Evolutionary conservation across 2,329 filamentous ascomycete species (phyloP), one percentile per base, ranked within the genome.

Genomic region (Venturiaceae sp.): DNA sequence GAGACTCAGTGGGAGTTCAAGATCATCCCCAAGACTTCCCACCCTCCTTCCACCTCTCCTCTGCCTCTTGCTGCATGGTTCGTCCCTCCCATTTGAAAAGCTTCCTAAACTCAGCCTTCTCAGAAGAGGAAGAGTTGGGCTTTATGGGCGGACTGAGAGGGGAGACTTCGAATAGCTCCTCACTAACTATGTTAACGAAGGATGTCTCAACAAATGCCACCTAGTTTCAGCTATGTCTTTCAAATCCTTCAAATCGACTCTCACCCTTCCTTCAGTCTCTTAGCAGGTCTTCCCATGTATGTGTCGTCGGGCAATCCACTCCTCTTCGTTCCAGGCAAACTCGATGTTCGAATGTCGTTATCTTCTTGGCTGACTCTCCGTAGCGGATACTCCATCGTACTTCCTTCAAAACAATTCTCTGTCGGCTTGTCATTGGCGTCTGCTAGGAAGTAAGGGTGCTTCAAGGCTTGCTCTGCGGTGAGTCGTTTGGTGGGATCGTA

Each of bases 321-420:
- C 39, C 87, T 92, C 75, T 97, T 97, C 0, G 92, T 96, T 0
- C 92, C 94, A 0, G 92, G 90, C 36, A 96, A 72, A 70, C 90
- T 95, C 46, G 86, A 86, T 0, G 89, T 92, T n/a, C 90, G 80
- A 59, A 97, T 96, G 71, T 97, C 94, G 66, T 96, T 95, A 69
- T 96, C 91, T 67, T 99, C 94, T 66, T 95, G 87, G 65, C 88
- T 96, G 41, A 99, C 92, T 53, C 92, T 83, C 7, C 94, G 82
- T 67, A 91, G 85, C 0, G 94, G 94, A 71, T 99, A 99, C 67
- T 94, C 90, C 62, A 84, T 84, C 72, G 90, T 90, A 56, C 91
- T 80, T 0, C 92, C 91, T 67, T 96, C 90, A 65, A 99, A 99
- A 68, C 91, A 96, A 68, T 95, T 94, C 39, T 84, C 80, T 41